Percentiles rank a stretch among this genome's conserved stretches.
Conservation (phyloP, 192 early-diverging fungal genomes). For the Spizellomyces sp. region DNA sequence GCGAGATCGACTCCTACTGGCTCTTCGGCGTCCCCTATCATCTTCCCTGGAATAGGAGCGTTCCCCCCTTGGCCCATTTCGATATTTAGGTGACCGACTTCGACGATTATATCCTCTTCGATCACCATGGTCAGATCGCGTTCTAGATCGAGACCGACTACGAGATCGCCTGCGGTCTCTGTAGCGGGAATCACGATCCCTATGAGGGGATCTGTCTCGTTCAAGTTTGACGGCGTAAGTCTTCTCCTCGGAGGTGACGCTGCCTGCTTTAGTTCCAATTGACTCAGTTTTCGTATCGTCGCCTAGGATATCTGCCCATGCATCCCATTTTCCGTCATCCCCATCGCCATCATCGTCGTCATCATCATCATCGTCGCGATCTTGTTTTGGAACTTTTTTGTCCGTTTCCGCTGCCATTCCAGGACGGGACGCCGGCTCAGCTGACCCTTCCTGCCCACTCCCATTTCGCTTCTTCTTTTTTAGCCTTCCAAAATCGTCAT, state of each 20-base stretch:
- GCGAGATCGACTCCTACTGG: no score
- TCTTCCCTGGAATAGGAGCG: no score
- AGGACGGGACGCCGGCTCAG: not conserved
- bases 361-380: conserved; percentile 9
- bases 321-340: conserved; percentile 46
- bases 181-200: no score
- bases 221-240: no score
- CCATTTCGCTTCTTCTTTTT: conserved; percentile 35
- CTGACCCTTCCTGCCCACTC: not conserved
- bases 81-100: no score
- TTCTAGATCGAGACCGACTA: conserved; percentile 1
- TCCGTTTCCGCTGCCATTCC: not conserved
- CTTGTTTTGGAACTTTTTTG: not conserved
- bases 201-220: no score
- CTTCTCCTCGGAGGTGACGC: no score
- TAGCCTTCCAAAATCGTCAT: conserved; percentile 51
- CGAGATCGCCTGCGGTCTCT: not conserved
- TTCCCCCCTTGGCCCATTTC: no score
- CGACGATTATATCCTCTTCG: not conserved
- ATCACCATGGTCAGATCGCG: not conserved
- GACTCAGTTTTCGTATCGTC: conserved; percentile 21
- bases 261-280: no score
- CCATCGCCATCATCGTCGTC: conserved; percentile 46
- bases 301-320: conserved; percentile 47
- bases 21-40: no score